Percentiles rank a stretch among this genome's conserved stretches.
Evolutionary conservation across 805 yeast species (phyloP).

Genomic region (Monosporozyma aerobia): DNA sequence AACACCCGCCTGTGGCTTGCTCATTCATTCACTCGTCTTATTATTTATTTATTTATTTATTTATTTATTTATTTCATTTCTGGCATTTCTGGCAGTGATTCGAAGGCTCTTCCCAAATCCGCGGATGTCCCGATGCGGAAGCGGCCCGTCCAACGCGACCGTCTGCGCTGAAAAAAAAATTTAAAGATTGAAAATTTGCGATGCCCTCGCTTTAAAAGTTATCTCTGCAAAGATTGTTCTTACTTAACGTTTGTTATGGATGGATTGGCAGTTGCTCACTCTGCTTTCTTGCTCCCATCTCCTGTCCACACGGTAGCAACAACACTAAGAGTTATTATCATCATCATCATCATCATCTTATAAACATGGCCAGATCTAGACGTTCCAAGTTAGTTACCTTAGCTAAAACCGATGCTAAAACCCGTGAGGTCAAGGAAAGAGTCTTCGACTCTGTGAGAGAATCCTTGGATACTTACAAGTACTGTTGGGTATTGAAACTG

Average conservation of each 20-base stretch:
- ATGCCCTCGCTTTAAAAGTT: background rate
- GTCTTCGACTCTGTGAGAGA: conserved; percentile 85
- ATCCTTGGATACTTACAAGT: conserved; percentile 66
- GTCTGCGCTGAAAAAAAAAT: background rate
- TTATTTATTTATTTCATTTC: too few species aligned
- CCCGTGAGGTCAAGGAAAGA: conserved; percentile 82
- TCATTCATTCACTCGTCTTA: too few species aligned
- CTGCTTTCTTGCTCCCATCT: too few species aligned
- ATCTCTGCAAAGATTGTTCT: background rate
- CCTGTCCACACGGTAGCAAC: too few species aligned
- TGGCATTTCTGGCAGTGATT: too few species aligned
- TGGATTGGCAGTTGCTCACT: background rate
- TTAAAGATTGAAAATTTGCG: background rate
- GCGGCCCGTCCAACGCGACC: too few species aligned
- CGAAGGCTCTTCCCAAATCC: too few species aligned
- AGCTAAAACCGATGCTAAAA: conserved; percentile 94
- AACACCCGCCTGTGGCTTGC: background rate
- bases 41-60: too few species aligned
- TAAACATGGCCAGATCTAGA: conserved; percentile 92
- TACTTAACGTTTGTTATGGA: background rate
- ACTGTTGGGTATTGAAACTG: conserved; percentile 76
- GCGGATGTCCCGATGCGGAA: too few species aligned
- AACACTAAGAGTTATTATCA: too few species aligned
- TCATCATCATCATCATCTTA: background rate
- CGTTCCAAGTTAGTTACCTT: conserved; percentile 93